These are phyloP conservation scores for Colletotrichum aenigma DNA, from an alignment of 2,329 filamentous ascomycete genomes.

Conservation along the genomic window DNA sequence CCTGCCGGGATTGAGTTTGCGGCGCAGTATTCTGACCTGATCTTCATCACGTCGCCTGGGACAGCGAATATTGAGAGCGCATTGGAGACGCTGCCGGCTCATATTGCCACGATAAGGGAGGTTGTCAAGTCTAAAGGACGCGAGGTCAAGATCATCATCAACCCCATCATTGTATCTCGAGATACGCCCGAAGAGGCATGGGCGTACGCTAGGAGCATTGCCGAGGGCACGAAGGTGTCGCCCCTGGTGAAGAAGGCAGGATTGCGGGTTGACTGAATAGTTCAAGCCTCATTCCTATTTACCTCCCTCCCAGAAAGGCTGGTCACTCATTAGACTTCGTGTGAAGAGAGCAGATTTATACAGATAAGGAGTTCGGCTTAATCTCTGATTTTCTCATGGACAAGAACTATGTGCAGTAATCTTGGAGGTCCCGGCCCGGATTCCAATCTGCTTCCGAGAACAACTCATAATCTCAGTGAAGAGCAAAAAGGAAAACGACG, in stretches of 20 bases:
- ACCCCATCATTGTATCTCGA: neutral
- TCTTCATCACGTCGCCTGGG: neutral
- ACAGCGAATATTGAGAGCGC: neutral
- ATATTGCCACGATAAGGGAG: neutral
- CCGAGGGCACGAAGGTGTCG: neutral
- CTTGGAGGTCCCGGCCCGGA: accelerated
- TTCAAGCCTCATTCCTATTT: neutral
- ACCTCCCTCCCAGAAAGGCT: too few species aligned
- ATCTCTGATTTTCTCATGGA: neutral
- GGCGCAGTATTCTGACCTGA: neutral
- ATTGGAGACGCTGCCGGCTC: neutral
- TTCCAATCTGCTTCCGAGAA: neutral
- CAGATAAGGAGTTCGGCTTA: accelerated
- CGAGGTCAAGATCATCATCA: neutral
- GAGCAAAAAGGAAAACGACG: neutral
- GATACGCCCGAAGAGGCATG: neutral
- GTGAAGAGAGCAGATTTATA: neutral
- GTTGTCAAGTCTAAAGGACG: neutral
- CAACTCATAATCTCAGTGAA: accelerated
- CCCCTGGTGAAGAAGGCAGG: neutral
- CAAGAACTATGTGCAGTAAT: neutral
- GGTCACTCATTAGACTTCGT: neutral
- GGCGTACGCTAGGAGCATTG: neutral
- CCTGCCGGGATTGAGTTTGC: neutral
- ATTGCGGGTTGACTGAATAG: neutral